phyloP scores from a whole-genome alignment of 441 rosid species.

The Mallotus repandus region DNA sequence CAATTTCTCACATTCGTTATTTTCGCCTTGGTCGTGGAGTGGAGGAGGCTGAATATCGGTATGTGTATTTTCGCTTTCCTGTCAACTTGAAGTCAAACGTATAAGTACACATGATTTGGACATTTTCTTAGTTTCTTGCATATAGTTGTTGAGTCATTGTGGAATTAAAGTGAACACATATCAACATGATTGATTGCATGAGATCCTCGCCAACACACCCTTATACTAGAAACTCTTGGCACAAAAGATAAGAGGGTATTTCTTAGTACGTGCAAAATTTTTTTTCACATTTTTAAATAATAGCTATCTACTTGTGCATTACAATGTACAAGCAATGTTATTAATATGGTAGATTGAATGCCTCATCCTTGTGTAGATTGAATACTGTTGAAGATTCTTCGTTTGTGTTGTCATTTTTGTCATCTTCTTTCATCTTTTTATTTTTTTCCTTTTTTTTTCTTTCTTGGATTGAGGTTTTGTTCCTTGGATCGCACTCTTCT shows the following conservation, averaged over 20 bases:
- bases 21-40: slow-evolving; percentile 69
- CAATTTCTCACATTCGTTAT: slow-evolving; percentile 57
- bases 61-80: slow-evolving; percentile 24
- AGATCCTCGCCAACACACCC: background rate
- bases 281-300: background rate
- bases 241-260: background rate
- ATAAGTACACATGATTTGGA: too few relatives aligned
- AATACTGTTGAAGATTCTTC: background rate
- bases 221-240: background rate
- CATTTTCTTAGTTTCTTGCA: background rate
- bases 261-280: background rate
- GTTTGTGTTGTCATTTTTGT: background rate
- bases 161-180: background rate
- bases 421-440: background rate
- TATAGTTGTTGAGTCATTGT: background rate
- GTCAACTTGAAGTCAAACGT: background rate
- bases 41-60: slow-evolving; percentile 70
- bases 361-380: background rate
- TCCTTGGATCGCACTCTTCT: background rate
- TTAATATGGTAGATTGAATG: background rate
- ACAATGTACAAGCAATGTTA: background rate
- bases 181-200: background rate
- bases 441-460: too few relatives aligned
- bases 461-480: background rate
- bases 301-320: background rate